Evolutionary conservation across 305 asterid genomes (phyloP), one percentile per base, ranked within the genome.

Genomic region (Ajuga reptans): DNA sequence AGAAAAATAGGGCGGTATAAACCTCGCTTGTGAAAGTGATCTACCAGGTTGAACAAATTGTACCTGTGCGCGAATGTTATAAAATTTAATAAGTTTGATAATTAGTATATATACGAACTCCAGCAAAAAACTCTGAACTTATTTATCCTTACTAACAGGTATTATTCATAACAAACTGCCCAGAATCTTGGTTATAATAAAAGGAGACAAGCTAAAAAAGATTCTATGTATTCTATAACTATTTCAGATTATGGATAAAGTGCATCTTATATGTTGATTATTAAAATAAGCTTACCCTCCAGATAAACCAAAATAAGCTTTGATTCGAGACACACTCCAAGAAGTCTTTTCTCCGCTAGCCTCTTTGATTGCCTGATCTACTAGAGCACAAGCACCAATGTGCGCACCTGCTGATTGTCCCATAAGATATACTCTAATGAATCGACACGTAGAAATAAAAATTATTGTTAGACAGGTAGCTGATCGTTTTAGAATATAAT

Each of bases 351-450:
- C 86, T 51, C 90, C 87, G 16, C 78, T 74, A 17, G 93, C 94
- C 83, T 93, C 99, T 81, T 83, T 85, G 83, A 84, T 80, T 45
- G 96, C 95, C 78, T 93, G 96, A 65, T 91, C 96, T 70, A 93
- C 41, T 17, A 93, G 93, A 54, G 95, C 84, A 75, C 99, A 93
- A 33, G 96, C 87, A 80, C 89, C 95, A 68, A 93, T 91, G 72
- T 93, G 99, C 2, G 96, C 99, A 68, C 99, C 99, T 71, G 99
- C 96, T 21, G 99, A 93, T 78, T 93, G 99, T 24, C 99, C 99
- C 97, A 93, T 91, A 51, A 93, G 81, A 76, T 85, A 91, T 37
- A 93, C 79, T 74, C 99, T 93, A 74, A 37, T 52, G 61, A 72
- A 36, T 72, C 36, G 12, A 37, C 46, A 5, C 61, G 24, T n/a